Evolutionary conservation across 2,329 filamentous ascomycete species (phyloP).

Genomic region (Fusarium denticulatum): DNA sequence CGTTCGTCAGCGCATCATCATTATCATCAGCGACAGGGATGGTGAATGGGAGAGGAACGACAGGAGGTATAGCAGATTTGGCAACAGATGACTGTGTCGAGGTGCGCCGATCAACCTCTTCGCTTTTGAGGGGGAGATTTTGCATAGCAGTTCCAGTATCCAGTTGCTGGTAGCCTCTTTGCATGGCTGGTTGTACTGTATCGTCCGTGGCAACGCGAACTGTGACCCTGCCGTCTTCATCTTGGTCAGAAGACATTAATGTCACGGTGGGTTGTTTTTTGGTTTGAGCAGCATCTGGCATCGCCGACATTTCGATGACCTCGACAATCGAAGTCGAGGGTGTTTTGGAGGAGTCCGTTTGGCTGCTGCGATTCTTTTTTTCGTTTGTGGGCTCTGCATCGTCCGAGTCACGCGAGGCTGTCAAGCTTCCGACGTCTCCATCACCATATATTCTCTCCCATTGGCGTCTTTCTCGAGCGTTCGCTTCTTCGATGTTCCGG

Average conservation of each 20-base stretch:
- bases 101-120: constrained; percentile 27
- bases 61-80: constrained; percentile 54
- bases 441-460: constrained; percentile 86
- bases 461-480: constrained; percentile 67
- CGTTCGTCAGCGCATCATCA: constrained; percentile 53
- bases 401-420: constrained; percentile 60
- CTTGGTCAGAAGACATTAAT: constrained; percentile 55
- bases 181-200: constrained; percentile 40
- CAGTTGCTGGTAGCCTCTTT: constrained; percentile 43
- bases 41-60: constrained; percentile 74
- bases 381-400: constrained; percentile 60
- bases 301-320: constrained; percentile 67
- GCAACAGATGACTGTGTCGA: constrained; percentile 37
- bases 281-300: constrained; percentile 49
- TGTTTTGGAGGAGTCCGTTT: constrained; percentile 48
- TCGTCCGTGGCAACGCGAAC: constrained; percentile 65
- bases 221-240: constrained; percentile 59
- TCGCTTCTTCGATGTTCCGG: constrained; percentile 70
- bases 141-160: constrained; percentile 7
- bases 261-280: constrained; percentile 44
- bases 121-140: constrained; percentile 18
- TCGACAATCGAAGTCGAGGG: constrained; percentile 51
- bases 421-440: constrained; percentile 52
- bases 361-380: constrained; percentile 51
- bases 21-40: constrained; percentile 60